Conservation (phyloP, 768 basidiomycete genomes). For the Termitomyces eurrhizus region DNA sequence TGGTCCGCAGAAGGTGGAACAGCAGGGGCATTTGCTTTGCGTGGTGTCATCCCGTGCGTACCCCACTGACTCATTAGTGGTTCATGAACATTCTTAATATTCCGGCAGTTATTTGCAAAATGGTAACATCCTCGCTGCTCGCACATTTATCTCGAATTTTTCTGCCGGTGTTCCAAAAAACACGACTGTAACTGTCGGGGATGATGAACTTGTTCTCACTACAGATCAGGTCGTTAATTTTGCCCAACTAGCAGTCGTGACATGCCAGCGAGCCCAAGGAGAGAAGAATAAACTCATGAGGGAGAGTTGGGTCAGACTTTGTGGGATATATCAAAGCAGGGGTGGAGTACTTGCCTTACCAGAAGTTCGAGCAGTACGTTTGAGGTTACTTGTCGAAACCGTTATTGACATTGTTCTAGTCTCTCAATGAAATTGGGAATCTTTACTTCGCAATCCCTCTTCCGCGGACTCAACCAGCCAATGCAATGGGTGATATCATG, state of each 20-base stretch:
- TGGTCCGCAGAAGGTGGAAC: conserved; percentile 57
- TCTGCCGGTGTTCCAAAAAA: conserved; percentile 57
- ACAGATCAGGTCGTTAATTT: conserved; percentile 81
- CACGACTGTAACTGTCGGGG: conserved; percentile 46
- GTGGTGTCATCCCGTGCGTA: conserved; percentile 81
- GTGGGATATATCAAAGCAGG: conserved; percentile 77
- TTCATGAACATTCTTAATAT: conserved; percentile 2
- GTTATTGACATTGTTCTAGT: conserved; percentile 33
- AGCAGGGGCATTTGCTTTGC: conserved; percentile 76
- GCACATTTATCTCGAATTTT: conserved; percentile 87
- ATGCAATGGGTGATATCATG: conserved; percentile 87
- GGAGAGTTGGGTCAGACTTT: conserved; percentile 82
- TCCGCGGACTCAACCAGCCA: conserved; percentile 63
- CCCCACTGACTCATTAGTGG: background rate
- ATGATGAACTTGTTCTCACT: conserved; percentile 67
- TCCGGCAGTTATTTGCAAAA: conserved; percentile 66
- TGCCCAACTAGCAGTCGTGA: conserved; percentile 81
- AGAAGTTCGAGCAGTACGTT: conserved; percentile 61
- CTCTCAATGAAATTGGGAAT: conserved; percentile 61
- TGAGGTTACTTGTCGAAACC: background rate
- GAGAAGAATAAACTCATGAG: conserved; percentile 72
- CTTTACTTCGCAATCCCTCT: conserved; percentile 88
- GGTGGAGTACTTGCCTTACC: conserved; percentile 57
- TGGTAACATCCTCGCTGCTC: conserved; percentile 88
- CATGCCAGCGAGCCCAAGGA: conserved; percentile 84